These are phyloP conservation scores for Aegilops sharonensis DNA, from an alignment of 176 grass and related monocot species.

Conservation along the genomic window DNA sequence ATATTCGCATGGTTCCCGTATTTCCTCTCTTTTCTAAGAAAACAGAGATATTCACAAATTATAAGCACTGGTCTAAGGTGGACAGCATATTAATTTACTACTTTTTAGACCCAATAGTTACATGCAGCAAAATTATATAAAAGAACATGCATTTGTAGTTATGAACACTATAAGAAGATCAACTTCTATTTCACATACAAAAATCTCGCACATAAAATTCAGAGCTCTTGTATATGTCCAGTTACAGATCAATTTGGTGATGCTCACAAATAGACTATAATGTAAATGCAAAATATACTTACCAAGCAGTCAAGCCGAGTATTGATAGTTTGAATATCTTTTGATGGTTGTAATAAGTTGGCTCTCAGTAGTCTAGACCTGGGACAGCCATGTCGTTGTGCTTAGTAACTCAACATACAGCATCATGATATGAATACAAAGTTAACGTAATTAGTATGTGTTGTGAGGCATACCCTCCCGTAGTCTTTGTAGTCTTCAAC, in stretches of 20 bases:
- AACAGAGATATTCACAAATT: not conserved
- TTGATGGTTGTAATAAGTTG: constrained; percentile 90
- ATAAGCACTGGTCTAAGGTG: not conserved
- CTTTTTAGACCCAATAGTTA: constrained; percentile 12
- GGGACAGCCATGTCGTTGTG: constrained; percentile 39
- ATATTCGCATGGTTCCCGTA: not conserved
- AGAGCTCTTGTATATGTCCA: not conserved
- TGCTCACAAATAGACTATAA: constrained; percentile 22
- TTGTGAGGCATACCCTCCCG: constrained; percentile 68
- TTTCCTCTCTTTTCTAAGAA: not conserved
- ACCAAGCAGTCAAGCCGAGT: constrained; percentile 90
- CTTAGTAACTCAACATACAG: constrained; percentile 15
- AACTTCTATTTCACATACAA: not conserved
- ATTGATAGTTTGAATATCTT: constrained; percentile 92
- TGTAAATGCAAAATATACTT: constrained; percentile 35
- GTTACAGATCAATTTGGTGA: constrained; percentile 1
- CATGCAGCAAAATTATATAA: not conserved
- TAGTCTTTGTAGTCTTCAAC: constrained; percentile 95
- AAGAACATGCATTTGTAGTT: not conserved
- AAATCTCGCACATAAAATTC: not conserved
- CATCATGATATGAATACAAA: not conserved
- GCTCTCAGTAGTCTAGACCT: constrained; percentile 92
- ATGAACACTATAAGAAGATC: constrained; percentile 1
- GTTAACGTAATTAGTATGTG: not conserved
- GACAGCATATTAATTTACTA: not conserved